Percentiles rank a stretch among this genome's conserved stretches.
phyloP scores from a whole-genome alignment of 192 early-diverging fungal species.

The Backusella morwellensis region DNA sequence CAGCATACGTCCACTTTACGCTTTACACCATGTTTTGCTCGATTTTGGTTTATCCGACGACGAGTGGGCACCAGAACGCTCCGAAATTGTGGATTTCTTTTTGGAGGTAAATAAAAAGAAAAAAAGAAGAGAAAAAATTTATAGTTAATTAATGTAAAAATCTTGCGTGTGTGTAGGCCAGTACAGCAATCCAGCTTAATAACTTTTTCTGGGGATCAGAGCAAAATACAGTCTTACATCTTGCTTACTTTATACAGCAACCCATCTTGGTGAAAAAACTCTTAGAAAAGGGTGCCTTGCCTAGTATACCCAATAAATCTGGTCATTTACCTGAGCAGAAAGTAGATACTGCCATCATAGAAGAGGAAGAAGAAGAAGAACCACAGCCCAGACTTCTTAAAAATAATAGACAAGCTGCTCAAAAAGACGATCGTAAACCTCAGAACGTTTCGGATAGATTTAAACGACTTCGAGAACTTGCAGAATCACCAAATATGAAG shows the following conservation, averaged over 20 bases:
- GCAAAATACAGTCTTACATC: slow-evolving; percentile 20
- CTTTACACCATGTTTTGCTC: slow-evolving; percentile 8
- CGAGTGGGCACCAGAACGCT: slow-evolving; percentile 13
- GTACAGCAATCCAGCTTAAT: slow-evolving; percentile 12
- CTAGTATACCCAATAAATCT: slow-evolving; percentile 6
- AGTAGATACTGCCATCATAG: slow-evolving; percentile 3
- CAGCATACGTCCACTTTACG: neutral
- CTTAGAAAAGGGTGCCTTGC: slow-evolving; percentile 7
- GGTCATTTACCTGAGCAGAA: slow-evolving; percentile 4
- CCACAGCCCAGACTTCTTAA: neutral
- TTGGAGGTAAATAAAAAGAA: slow-evolving; percentile 11
- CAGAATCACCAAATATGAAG: slow-evolving; percentile 13
- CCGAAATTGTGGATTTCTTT: slow-evolving; percentile 12
- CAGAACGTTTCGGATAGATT: slow-evolving; percentile 14
- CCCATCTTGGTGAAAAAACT: neutral
- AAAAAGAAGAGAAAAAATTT: neutral
- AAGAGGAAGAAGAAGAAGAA: neutral
- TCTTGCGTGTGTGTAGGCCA: neutral
- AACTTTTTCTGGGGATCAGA: slow-evolving; percentile 17
- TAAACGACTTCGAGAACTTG: slow-evolving; percentile 14
- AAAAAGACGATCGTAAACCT: neutral
- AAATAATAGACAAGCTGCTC: neutral
- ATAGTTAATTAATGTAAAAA: neutral
- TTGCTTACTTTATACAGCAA: slow-evolving; percentile 20
- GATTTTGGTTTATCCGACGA: slow-evolving; percentile 11